A percentile compares a stretch with the other conserved stretches of the same genome.
phyloP scores from a whole-genome alignment of 805 yeast species.

The Schizosaccharomyces pombe region ASM294v3 CU329670.1:1053501-1054000 shows the following conservation, averaged over 20 bases:
- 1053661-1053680: conserved; percentile 12
- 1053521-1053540: conserved; percentile 65
- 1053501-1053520: conserved; percentile 84
- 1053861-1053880: conserved; percentile 85
- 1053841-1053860: conserved; percentile 75
- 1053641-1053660: conserved; percentile 40
- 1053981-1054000: conserved; percentile 21
- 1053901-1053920: conserved; percentile 27
- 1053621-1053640: conserved; percentile 62
- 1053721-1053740: conserved; percentile 50
- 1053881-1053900: conserved; percentile 43
- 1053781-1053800: not conserved
- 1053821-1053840: conserved; percentile 15
- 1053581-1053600: conserved; percentile 38
- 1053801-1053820: not conserved
- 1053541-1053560: conserved; percentile 36
- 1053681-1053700: not conserved
- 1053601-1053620: conserved; percentile 35
- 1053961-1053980: conserved; percentile 42
- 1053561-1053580: conserved; percentile 39
- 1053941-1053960: conserved; percentile 93
- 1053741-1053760: conserved; percentile 52
- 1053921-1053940: conserved; percentile 27
- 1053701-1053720: not conserved
- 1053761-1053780: conserved; percentile 18